These are phyloP conservation scores for Aspergillus fischeri DNA, from an alignment of 2,329 filamentous ascomycete genomes.

Conservation along the genomic window DNA sequence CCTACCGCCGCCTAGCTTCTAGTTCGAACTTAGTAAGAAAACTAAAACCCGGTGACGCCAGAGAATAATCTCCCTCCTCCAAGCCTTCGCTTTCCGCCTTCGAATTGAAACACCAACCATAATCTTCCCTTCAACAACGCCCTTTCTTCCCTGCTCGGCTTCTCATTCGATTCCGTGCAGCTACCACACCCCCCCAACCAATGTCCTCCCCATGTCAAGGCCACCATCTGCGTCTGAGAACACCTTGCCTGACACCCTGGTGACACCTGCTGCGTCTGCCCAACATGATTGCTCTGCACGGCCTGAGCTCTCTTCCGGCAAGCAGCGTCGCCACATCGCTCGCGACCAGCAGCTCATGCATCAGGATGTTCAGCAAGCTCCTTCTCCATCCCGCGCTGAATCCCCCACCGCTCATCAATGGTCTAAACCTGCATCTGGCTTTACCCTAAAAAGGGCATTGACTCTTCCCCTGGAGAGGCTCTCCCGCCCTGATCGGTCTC, in stretches of 20 bases:
- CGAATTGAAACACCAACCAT: constrained; percentile 17
- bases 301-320: constrained; percentile 22
- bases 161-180: constrained; percentile 16
- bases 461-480: constrained; percentile 28
- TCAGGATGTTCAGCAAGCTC: constrained; percentile 26
- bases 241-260: constrained; percentile 39
- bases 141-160: constrained; percentile 10
- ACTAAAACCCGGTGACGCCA: constrained; percentile 23
- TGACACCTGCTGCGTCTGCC: constrained; percentile 42
- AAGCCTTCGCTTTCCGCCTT: constrained; percentile 9
- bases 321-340: constrained; percentile 33
- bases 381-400: constrained; percentile 31
- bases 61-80: constrained; percentile 13
- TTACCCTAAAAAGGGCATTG: constrained; percentile 35
- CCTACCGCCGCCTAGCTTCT: constrained; percentile 7
- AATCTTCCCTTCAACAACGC: constrained; percentile 9
- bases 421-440: constrained; percentile 24
- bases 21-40: constrained; percentile 4
- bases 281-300: constrained; percentile 35
- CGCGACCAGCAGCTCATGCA: constrained; percentile 25
- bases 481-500: constrained; percentile 21
- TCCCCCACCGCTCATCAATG: constrained; percentile 36
- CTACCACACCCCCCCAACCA: constrained; percentile 34
- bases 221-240: constrained; percentile 41
- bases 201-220: constrained; percentile 51